Conservation (phyloP, 148 eudicot species). For the Camellia sinensis region DNA sequence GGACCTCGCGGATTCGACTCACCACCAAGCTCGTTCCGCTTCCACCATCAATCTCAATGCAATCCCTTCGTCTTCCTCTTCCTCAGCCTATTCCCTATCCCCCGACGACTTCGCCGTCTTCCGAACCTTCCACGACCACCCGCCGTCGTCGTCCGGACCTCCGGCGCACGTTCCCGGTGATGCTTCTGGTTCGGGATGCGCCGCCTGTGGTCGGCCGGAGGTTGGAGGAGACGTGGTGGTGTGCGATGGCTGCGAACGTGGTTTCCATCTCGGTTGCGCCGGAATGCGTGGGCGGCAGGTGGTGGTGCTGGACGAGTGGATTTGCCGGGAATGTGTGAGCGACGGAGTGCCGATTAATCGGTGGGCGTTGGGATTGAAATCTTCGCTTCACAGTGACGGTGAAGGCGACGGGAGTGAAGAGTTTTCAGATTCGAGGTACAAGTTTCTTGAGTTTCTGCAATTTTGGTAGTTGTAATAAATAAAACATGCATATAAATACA, state of each 20-base stretch:
- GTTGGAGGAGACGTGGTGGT: conserved; percentile 23
- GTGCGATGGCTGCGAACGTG: conserved; percentile 64
- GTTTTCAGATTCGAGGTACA: conserved; percentile 22
- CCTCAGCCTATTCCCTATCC: conserved; percentile 33
- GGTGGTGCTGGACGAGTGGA: conserved; percentile 42
- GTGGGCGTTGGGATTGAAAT: conserved; percentile 45
- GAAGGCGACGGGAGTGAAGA: conserved; percentile 23
- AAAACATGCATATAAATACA: not conserved
- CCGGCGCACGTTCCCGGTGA: conserved; percentile 46
- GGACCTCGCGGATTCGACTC: conserved; percentile 36
- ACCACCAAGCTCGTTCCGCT: conserved; percentile 18
- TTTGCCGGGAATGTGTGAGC: conserved; percentile 35
- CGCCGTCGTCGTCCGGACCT: conserved; percentile 25
- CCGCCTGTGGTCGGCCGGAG: conserved; percentile 18
- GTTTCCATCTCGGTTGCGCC: conserved; percentile 42
- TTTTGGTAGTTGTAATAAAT: not conserved
- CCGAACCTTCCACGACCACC: conserved; percentile 37
- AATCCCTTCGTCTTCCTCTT: conserved; percentile 32
- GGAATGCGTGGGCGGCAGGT: conserved; percentile 20
- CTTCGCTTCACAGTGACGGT: conserved; percentile 38
- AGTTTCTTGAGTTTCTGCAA: conserved; percentile 17
- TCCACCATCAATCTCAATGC: conserved; percentile 52
- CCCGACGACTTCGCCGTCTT: conserved; percentile 34
- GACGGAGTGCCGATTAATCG: conserved; percentile 26
- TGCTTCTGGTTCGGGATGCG: conserved; percentile 14